A percentile compares a stretch with the other conserved stretches of the same genome.
phyloP scores from a whole-genome alignment of 2,329 filamentous ascomycete species.

The Blastomyces gilchristii region DNA sequence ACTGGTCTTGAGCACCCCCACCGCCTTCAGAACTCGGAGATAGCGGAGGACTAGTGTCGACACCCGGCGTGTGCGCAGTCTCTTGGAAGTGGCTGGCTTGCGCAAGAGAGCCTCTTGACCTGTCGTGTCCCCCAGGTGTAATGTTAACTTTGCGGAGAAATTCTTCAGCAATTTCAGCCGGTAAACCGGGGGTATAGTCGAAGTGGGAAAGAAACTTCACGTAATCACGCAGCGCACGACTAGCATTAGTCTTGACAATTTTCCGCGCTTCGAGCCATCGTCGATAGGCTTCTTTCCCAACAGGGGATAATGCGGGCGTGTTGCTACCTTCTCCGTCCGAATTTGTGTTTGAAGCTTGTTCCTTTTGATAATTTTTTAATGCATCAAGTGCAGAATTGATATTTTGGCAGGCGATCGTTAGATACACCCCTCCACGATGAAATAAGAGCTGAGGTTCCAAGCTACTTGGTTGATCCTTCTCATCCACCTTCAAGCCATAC shows the following conservation, averaged over 20 bases:
- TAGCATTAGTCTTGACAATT: conserved; percentile 61
- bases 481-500: conserved; percentile 43
- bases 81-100: conserved; percentile 16
- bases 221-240: conserved; percentile 65
- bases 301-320: conserved; percentile 28
- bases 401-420: conserved; percentile 59
- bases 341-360: conserved; percentile 4
- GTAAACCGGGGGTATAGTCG: conserved; percentile 66
- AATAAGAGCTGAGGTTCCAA: conserved; percentile 66
- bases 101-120: conserved; percentile 24
- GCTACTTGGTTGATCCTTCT: conserved; percentile 62
- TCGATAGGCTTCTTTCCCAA: conserved; percentile 40
- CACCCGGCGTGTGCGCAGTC: conserved; percentile 22
- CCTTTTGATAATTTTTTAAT: conserved; percentile 19
- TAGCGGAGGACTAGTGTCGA: background rate
- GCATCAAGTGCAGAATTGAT: conserved; percentile 49
- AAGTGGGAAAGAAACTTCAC: conserved; percentile 60
- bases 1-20: conserved; percentile 24
- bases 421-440: conserved; percentile 61
- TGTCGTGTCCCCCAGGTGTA: conserved; percentile 41
- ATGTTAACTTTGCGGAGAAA: conserved; percentile 50
- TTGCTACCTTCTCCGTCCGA: conserved; percentile 18
- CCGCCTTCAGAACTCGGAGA: conserved; percentile 14
- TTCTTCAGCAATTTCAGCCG: conserved; percentile 44
- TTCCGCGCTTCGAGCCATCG: conserved; percentile 53